Evolutionary conservation across 805 yeast species (phyloP), one percentile per base, ranked within the genome.

Genomic region (Metschnikowia henanensis): DNA sequence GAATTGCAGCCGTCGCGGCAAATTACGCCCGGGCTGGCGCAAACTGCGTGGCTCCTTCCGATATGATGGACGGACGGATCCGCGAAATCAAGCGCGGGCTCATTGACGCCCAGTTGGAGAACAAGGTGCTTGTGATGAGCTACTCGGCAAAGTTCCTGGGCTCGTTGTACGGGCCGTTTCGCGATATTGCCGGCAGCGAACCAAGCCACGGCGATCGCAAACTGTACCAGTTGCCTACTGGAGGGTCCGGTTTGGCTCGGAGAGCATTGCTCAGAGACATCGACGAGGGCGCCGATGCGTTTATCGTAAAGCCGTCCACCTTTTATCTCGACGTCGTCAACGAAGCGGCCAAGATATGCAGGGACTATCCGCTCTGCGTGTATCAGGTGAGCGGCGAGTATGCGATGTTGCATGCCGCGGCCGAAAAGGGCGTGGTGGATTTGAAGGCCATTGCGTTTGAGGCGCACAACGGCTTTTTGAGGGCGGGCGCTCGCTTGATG

Each of bases 341-440:
- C 44, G 97, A 94, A 59, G 97, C 99, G 0, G 73, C 91, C 30
- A 82, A 79, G 57, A 74, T 91, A 41, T 87, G 96, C 59, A 65
- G 70, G 39, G 94, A 94, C 62, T 80, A 86, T 55, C 99, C 99
- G 21, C 72, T 94, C 41, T 89, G 96, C 58, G 91, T 95, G 21
- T 94, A 94, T 67, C 99, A 94, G 65, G 99, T 94, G 19, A 82
- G 92, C 62, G 99, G 99, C 31, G 99, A 94, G 68, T 94, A 79
- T 60, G 97, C 98, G 25, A 94, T 94, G 99, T 67, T 94, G 51
- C 96, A 91, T 61, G 99, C 99, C 6, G 98, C 97, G 41, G 97
- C 97, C 23, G 97, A 90, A 59, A 90, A 90, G 74, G 95, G 95
- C 30, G 77, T 91, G 47, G 87, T 84, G 48, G 97, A 92, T 64